A percentile compares a stretch with the other conserved stretches of the same genome.
Evolutionary conservation across 108 stramenopile genomes (phyloP).

Genomic region (Cyclotella choctawhatcheeana): DNA sequence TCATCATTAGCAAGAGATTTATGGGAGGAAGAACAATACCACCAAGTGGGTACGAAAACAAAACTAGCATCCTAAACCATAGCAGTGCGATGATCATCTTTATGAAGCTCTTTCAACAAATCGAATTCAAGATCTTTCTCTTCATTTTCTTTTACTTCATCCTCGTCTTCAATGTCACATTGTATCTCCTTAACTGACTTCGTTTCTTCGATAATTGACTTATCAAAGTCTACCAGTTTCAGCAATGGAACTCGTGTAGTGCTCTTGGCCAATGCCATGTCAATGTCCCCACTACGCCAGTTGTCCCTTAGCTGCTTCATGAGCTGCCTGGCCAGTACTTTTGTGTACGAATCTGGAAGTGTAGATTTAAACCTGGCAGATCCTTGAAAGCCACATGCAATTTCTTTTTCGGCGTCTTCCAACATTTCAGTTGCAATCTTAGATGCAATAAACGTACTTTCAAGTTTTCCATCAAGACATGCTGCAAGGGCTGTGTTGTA

Average conservation of each 20-base stretch:
- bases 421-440: conserved; percentile 80
- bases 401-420: conserved; percentile 64
- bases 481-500: conserved; percentile 89
- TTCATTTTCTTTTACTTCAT: conserved; percentile 27
- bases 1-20: too few relatives aligned
- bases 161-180: conserved; percentile 41
- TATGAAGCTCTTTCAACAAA: conserved; percentile 49
- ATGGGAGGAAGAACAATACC: too few relatives aligned
- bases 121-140: conserved; percentile 49
- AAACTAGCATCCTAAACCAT: conserved; percentile 29
- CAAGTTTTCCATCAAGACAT: conserved; percentile 82
- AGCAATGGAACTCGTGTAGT: conserved; percentile 68
- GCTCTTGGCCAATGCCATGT: conserved; percentile 77
- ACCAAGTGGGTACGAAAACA: too few relatives aligned
- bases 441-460: conserved; percentile 69
- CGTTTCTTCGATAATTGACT: conserved; percentile 46
- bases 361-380: conserved; percentile 67
- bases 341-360: conserved; percentile 79
- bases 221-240: conserved; percentile 78
- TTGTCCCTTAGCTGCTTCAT: conserved; percentile 80
- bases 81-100: conserved; percentile 53
- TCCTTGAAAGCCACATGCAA: conserved; percentile 57
- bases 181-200: conserved; percentile 22
- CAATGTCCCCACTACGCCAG: conserved; percentile 76
- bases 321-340: conserved; percentile 64